Evolutionary conservation across 2,329 filamentous ascomycete genomes (phyloP).

Genomic region (Colletotrichum tofieldiae): DNA sequence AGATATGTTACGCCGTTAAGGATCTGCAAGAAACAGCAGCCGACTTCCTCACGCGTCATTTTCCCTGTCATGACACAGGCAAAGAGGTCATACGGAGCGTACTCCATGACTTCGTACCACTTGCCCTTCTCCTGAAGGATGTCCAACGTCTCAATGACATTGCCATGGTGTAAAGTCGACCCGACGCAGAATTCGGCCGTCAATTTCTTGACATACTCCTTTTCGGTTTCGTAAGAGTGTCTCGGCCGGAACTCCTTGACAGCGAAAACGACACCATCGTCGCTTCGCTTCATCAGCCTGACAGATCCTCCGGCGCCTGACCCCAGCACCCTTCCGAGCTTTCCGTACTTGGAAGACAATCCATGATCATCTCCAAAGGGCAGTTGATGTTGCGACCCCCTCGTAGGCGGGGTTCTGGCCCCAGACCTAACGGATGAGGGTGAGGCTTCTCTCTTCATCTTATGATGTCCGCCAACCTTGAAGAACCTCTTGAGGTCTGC

Average conservation of each 20-base stretch:
- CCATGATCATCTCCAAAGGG: constrained; percentile 97
- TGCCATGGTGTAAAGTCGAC: constrained; percentile 96
- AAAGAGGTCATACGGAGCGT: constrained; percentile 95
- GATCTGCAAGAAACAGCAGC: constrained; percentile 94
- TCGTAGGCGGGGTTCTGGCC: constrained; percentile 62
- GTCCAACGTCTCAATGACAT: constrained; percentile 98
- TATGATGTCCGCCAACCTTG: constrained; percentile 80
- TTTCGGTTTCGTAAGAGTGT: constrained; percentile 93
- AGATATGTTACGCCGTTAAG: constrained; percentile 94
- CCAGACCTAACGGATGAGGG: constrained; percentile 71
- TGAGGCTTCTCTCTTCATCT: constrained; percentile 78
- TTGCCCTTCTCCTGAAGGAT: constrained; percentile 94
- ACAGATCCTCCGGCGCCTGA: constrained; percentile 96
- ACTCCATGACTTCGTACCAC: constrained; percentile 99
- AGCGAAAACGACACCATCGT: constrained; percentile 93
- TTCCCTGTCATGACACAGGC: constrained; percentile 99
- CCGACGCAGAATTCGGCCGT: constrained; percentile 99
- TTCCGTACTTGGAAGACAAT: constrained; percentile 92
- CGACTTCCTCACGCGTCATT: constrained; percentile 93
- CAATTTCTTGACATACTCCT: constrained; percentile 97
- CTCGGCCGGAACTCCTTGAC: constrained; percentile 97
- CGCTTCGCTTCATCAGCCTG: constrained; percentile 91
- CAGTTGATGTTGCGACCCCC: constrained; percentile 73
- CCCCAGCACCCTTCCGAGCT: constrained; percentile 93
- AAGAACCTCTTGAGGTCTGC: constrained; percentile 97